Evolutionary conservation across 176 grass and related monocot species (phyloP), one percentile per base, ranked within the genome.

Genomic region (Avena atlantica): DNA sequence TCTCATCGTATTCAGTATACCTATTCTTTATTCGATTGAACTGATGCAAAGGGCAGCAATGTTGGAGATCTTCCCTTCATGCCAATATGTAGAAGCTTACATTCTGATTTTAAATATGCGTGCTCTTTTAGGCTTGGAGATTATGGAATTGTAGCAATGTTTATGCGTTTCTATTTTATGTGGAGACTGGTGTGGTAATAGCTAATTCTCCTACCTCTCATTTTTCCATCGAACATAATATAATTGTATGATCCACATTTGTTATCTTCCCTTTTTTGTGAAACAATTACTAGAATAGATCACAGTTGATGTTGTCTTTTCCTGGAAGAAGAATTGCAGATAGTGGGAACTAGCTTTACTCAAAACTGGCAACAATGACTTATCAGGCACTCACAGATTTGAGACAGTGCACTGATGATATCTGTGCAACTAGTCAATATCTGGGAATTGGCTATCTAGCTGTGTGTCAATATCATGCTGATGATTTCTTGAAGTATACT

Each of bases 401-500:
- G 34, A 83, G 50, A 69, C 13, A 25, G 14, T 13, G 7, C 47
- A 70, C 10, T 84, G 75, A 9, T 36, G 37, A 78, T 49, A 78
- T 48, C 6, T 51, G 52, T 42, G 74, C 52, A 71, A 60, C 78
- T 62, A 69, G 31, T 82, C 2, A 5, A 71, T 78, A 34, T 60
- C 34, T 83, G 66, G 34, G 69, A 66, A 86, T 48, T 19, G 49
- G 15, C 21, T 64, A 80, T 74, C 29, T 47, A 42, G 42, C 84
- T n/a, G 12, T 84, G 68, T 81, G 89, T 52, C 0, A 55, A 88
- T 78, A 69, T 80, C 56, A 83, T 63, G 57, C 68, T 76, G 92
- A 92, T 71, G 52, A 74, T 77, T 20, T 48, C 10, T 23, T 29
- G 31, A 86, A 89, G 52, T 76, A 84, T 29, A 47, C 53, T 71